Evolutionary conservation across 768 basidiomycete genomes (phyloP).

Genomic region (Tulasnella sp.): DNA sequence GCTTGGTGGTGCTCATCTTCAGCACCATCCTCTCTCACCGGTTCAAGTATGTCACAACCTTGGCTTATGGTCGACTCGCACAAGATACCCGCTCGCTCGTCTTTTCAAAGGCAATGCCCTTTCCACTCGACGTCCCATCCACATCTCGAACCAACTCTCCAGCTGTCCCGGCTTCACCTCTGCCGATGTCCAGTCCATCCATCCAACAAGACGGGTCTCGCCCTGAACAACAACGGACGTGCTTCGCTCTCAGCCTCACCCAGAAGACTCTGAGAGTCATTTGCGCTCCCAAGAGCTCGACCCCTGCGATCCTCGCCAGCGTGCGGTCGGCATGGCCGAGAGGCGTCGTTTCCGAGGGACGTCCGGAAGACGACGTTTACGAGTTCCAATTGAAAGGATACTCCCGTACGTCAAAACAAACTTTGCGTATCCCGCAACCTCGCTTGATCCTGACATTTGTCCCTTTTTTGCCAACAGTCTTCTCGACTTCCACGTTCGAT

Average conservation of each 20-base stretch:
- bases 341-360: conserved; percentile 9
- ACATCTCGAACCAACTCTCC: neutral
- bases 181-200: neutral
- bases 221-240: neutral
- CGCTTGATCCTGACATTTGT: too few relatives aligned
- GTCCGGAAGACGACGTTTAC: conserved; percentile 9
- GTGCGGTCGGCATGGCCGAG: conserved; percentile 12
- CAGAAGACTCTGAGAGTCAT: conserved; percentile 1
- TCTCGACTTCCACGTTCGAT: conserved; percentile 12
- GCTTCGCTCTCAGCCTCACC: conserved; percentile 1
- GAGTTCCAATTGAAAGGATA: conserved; percentile 12
- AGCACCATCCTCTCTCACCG: conserved; percentile 5
- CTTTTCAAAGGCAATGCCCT: neutral
- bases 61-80: conserved; percentile 15
- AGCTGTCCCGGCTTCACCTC: neutral
- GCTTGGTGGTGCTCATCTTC: conserved; percentile 3
- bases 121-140: neutral
- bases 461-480: conserved; percentile 4
- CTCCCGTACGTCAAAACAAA: neutral
- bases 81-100: conserved; percentile 4
- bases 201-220: too few relatives aligned
- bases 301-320: conserved; percentile 11
- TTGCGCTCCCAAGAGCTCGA: conserved; percentile 3
- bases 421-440: too few relatives aligned
- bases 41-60: neutral